Base-by-base conservation (phyloP, 805 yeast genomes). In the Wickerhamiella nectarea region DNA sequence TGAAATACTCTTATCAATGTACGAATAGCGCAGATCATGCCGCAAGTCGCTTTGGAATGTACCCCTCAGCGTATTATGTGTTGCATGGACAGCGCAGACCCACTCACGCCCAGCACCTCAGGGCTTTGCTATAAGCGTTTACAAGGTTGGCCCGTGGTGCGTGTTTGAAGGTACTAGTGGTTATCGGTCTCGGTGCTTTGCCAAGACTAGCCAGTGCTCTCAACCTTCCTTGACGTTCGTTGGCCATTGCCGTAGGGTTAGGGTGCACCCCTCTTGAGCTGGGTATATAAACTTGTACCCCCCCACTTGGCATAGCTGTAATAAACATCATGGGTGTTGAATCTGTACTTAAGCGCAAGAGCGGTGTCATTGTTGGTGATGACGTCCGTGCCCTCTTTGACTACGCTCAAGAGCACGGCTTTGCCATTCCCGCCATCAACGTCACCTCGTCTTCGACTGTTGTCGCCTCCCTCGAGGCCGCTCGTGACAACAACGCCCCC, bases 281-380 rank as follows among this genome's bases (percentile, higher is more conserved):
- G 18, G n/a, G 8, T 18, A 19, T 11, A 34, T 7, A 34, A 11
- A 14, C 25, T 12, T 5, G 11, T 18, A n/a, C 25, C 19, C 19
- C 26, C 10, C 18, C 25, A 6, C 24, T 5, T 8, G 24, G 24
- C 8, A 21, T 21, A 7, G 6, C 8, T 28, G 31, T 15, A 5
- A 3, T 4, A n/a, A 6, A 28, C 3, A 46, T 39, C 33, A 53
- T 53, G 57, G 44, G 50, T 66, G 74, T 68, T 55, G 69, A 70
- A 68, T 86, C 79, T 60, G 85, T 85, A 66, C 74, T 87, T 60
- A 69, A 72, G 58, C 80, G 93, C 74, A 87, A 91, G 70, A 62
- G 91, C 65, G 98, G 98, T 76, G 98, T 91, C 70, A 86, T 91
- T 68, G 91, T 83, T 71, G 98, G 98, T 64, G 96, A 89, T 61